A percentile compares a stretch with the other conserved stretches of the same genome.
Evolutionary conservation across 176 grass and related monocot species (phyloP).

Genomic region (Microstegium vimineum): DNA sequence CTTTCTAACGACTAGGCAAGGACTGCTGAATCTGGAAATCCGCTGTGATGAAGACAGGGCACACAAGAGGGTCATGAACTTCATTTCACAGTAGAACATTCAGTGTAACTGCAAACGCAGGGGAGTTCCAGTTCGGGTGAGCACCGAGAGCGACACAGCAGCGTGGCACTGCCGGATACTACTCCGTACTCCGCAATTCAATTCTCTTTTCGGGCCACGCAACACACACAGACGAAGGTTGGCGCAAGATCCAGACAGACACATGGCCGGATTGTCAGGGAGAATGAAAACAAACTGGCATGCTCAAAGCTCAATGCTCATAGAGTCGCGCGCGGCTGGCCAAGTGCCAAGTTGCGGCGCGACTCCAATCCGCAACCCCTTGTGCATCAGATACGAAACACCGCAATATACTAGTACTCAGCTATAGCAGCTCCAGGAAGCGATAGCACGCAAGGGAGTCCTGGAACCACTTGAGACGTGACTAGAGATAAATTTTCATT

Average conservation of each 20-base stretch:
- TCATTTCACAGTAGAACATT: not conserved
- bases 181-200: too few relatives aligned
- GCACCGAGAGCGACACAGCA: not conserved
- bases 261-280: not conserved
- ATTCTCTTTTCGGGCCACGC: not conserved
- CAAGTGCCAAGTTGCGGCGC: not conserved
- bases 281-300: not conserved
- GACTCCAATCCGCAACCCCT: not conserved
- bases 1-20: too few relatives aligned
- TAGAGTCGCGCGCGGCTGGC: not conserved
- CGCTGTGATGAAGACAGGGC: too few relatives aligned
- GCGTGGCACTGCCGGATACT: not conserved
- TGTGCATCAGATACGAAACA: not conserved
- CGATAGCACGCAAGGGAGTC: not conserved
- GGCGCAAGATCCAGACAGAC: not conserved
- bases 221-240: not conserved
- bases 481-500: not conserved
- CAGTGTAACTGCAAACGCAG: not conserved
- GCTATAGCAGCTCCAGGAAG: not conserved
- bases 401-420: not conserved
- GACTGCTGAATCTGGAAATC: not conserved
- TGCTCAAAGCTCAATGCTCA: too few relatives aligned
- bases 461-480: not conserved
- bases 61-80: not conserved
- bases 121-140: not conserved